phyloP scores from a whole-genome alignment of 2,329 filamentous ascomycete genomes.

The Aurifilum marmelostoma region DNA sequence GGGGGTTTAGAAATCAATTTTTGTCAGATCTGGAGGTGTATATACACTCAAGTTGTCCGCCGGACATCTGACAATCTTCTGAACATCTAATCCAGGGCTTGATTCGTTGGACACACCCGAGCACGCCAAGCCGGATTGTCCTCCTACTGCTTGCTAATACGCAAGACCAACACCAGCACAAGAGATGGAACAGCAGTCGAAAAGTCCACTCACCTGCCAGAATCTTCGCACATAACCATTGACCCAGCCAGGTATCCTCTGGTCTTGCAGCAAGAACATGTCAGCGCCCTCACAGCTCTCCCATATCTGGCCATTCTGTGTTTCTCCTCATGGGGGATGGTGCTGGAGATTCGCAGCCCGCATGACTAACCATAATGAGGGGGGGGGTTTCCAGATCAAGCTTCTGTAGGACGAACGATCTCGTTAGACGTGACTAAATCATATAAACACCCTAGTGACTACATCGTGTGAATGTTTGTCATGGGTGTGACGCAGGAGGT shows the following conservation, averaged over 20 bases:
- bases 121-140: neutral
- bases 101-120: neutral
- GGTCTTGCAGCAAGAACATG: conserved; percentile 59
- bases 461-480: neutral
- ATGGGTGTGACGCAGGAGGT: neutral
- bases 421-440: conserved; percentile 13
- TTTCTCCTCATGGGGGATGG: neutral
- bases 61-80: neutral
- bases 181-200: neutral
- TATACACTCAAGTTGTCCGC: neutral
- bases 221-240: conserved; percentile 93
- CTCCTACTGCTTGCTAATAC: neutral
- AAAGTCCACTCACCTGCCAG: conserved; percentile 78
- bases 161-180: conserved; percentile 20
- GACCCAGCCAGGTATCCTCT: conserved; percentile 85
- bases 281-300: neutral
- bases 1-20: neutral
- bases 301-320: neutral
- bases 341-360: neutral
- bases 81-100: neutral
- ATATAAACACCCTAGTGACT: conserved; percentile 2
- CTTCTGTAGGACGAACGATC: conserved; percentile 60
- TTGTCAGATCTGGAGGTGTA: neutral
- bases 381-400: conserved; percentile 96
- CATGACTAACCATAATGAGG: conserved; percentile 79